Percentiles rank a stretch among this genome's conserved stretches.
Conservation (phyloP, 176 grass and related monocot genomes). For the Ananas comosus region DNA sequence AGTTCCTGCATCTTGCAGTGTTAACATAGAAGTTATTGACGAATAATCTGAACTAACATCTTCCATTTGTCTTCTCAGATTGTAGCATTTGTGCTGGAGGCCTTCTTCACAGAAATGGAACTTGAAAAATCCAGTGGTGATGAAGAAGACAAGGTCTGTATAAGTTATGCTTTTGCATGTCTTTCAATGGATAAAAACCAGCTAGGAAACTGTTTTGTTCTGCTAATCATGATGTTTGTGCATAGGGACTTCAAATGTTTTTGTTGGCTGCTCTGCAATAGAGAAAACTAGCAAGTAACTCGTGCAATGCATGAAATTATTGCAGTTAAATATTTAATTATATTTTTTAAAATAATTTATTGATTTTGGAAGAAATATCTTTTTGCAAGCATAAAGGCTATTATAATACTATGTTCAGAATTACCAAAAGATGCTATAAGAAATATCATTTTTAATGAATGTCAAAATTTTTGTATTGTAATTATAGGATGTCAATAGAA, state of each 20-base stretch:
- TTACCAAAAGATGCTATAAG: too few relatives aligned
- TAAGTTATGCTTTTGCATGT: not conserved
- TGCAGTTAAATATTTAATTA: too few relatives aligned
- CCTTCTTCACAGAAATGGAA: slow-evolving; percentile 99
- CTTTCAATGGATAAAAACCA: not conserved
- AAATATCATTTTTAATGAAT: too few relatives aligned
- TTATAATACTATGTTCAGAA: too few relatives aligned
- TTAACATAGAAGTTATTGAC: slow-evolving; percentile 13
- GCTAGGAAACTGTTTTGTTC: not conserved
- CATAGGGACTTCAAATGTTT: not conserved
- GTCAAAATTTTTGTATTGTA: too few relatives aligned
- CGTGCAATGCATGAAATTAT: too few relatives aligned
- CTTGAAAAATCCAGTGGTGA: slow-evolving; percentile 53
- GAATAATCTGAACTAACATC: not conserved
- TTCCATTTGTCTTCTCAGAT: slow-evolving; percentile 44
- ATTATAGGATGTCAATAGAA: too few relatives aligned
- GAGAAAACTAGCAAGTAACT: too few relatives aligned
- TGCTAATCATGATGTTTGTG: not conserved
- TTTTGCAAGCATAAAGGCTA: too few relatives aligned
- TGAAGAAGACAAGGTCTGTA: slow-evolving; percentile 18
- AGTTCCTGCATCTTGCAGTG: not conserved
- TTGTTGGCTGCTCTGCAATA: not conserved
- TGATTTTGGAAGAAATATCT: too few relatives aligned
- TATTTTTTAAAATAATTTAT: too few relatives aligned
- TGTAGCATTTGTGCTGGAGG: slow-evolving; percentile 93